Percentiles rank a stretch among this genome's conserved stretches.
phyloP scores from a whole-genome alignment of 345 rosid genomes.

The Mercurialis annua region DNA sequence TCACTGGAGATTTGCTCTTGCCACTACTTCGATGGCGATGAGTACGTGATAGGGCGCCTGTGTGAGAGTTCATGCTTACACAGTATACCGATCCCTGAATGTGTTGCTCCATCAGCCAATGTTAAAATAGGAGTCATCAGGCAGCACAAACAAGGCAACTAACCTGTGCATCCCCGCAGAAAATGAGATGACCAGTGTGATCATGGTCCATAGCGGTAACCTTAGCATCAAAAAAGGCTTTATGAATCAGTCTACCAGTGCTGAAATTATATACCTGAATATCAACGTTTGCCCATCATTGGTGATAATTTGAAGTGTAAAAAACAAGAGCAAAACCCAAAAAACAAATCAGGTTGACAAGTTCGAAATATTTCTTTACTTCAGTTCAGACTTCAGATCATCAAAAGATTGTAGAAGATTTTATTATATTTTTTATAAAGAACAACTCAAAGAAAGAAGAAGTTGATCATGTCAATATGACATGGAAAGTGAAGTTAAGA shows the following conservation, averaged over 20 bases:
- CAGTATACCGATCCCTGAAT: constrained; percentile 82
- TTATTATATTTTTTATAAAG: not conserved
- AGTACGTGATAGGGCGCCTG: constrained; percentile 76
- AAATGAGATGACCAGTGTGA: constrained; percentile 90
- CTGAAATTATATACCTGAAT: constrained; percentile 88
- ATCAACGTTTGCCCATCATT: constrained; percentile 24
- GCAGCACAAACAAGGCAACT: not conserved
- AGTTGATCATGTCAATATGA: not conserved
- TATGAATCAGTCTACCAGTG: constrained; percentile 85
- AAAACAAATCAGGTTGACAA: not conserved
- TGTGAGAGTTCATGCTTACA: constrained; percentile 67
- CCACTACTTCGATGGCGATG: constrained; percentile 64
- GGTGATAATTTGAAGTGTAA: constrained; percentile 3
- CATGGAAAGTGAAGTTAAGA: constrained; percentile 18
- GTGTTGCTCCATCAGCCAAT: constrained; percentile 13
- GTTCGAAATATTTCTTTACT: not conserved
- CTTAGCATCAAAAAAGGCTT: constrained; percentile 49
- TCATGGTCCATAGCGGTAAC: constrained; percentile 97
- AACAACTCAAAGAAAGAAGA: not conserved
- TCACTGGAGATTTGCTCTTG: constrained; percentile 67
- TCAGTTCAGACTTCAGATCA: not conserved
- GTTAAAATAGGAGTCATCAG: constrained; percentile 5
- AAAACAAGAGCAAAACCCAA: not conserved
- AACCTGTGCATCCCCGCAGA: constrained; percentile 93
- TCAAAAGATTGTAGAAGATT: not conserved